Evolutionary conservation across 192 early-diverging fungal species (phyloP).

Genomic region (Backusella sp.): DNA sequence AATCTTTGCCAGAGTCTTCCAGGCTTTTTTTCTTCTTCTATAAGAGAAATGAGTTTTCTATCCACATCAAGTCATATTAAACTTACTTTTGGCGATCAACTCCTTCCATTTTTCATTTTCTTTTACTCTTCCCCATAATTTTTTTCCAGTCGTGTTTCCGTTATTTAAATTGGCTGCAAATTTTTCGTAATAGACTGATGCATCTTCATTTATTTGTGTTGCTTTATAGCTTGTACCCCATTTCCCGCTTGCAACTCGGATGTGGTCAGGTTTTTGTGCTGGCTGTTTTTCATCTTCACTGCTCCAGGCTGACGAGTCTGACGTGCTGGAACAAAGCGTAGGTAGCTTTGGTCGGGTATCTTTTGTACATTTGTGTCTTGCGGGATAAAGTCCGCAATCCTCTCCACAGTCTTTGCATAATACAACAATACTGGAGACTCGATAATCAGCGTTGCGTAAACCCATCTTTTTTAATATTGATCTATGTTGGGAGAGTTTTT

Average conservation of each 20-base stretch:
- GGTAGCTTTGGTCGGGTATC: constrained; percentile 19
- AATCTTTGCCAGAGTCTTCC: constrained; percentile 32
- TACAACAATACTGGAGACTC: constrained; percentile 53
- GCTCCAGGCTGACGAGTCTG: background rate
- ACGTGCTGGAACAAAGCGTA: background rate
- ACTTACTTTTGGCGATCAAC: constrained; percentile 12
- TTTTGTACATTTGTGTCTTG: constrained; percentile 46
- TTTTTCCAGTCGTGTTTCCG: constrained; percentile 9
- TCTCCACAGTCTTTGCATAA: constrained; percentile 61
- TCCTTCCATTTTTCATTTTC: constrained; percentile 32
- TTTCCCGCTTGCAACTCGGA: background rate
- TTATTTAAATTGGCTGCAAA: constrained; percentile 2
- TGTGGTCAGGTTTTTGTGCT: background rate
- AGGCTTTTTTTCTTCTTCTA: constrained; percentile 12
- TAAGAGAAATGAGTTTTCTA: background rate
- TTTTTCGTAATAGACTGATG: background rate
- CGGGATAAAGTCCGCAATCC: constrained; percentile 62
- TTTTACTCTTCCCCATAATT: constrained; percentile 26
- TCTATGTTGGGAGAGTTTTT: background rate
- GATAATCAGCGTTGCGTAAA: constrained; percentile 45
- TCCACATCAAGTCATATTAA: background rate
- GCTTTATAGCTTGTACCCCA: background rate
- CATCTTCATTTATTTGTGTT: background rate
- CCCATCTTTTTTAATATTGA: constrained; percentile 17
- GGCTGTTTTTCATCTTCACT: background rate